A percentile compares a stretch with the other conserved stretches of the same genome.
Conservation (phyloP, 2,329 filamentous ascomycete species). For the Claviceps arundinis region DNA sequence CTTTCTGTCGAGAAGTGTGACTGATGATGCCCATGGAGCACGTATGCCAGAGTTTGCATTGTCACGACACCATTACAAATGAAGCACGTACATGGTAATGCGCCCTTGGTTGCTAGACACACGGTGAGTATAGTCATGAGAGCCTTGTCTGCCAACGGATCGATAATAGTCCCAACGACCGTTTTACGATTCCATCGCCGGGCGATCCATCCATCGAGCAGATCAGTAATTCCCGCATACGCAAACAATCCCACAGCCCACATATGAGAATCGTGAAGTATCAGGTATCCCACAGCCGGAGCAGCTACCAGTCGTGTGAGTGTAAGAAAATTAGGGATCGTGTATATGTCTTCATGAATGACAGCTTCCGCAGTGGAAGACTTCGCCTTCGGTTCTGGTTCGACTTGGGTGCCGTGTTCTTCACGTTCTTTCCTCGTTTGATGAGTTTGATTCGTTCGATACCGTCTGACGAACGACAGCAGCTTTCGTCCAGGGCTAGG, state of each 20-base stretch:
- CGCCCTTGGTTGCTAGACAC: slow-evolving; percentile 69
- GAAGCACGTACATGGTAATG: slow-evolving; percentile 53
- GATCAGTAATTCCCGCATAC: slow-evolving; percentile 82
- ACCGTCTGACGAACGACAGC: too few species aligned
- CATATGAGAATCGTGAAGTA: slow-evolving; percentile 68
- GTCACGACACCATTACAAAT: background rate
- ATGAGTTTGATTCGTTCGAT: background rate
- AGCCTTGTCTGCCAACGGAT: slow-evolving; percentile 92
- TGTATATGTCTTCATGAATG: slow-evolving; percentile 84
- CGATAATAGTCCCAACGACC: slow-evolving; percentile 86
- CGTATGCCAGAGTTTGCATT: too few species aligned
- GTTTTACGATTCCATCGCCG: slow-evolving; percentile 78
- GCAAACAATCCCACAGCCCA: slow-evolving; percentile 76
- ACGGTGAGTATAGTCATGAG: slow-evolving; percentile 90
- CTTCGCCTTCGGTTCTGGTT: background rate
- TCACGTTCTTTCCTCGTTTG: background rate
- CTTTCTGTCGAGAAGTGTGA: too few species aligned
- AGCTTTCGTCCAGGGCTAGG: background rate
- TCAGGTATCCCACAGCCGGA: slow-evolving; percentile 75
- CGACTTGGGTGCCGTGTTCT: background rate
- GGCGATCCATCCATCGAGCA: slow-evolving; percentile 90
- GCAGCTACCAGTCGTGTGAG: slow-evolving; percentile 73
- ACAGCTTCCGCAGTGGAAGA: background rate
- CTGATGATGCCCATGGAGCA: too few species aligned
- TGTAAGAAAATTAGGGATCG: slow-evolving; percentile 86